Evolutionary conservation across 495 filamentous ascomycete species (phyloP).

Genomic region (Elaphomyces granulatus): DNA sequence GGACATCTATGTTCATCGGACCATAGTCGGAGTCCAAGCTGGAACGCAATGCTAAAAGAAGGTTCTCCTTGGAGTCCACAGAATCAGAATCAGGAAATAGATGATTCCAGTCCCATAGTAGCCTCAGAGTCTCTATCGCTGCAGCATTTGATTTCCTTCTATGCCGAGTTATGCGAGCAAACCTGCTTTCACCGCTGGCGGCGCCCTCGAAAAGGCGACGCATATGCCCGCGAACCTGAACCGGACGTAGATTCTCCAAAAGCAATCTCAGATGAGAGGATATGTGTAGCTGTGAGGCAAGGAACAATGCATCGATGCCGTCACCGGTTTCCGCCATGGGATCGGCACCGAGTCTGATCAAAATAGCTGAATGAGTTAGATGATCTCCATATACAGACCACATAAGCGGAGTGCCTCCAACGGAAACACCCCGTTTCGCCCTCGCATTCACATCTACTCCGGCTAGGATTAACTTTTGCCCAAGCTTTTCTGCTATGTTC

Average conservation of each 20-base stretch:
- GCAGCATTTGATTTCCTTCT: constrained; percentile 10
- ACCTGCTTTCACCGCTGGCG: constrained; percentile 12
- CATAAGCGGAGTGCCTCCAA: constrained; percentile 18
- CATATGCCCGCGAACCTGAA: constrained; percentile 8
- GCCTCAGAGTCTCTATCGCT: no score
- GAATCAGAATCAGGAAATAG: background rate
- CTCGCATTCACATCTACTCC: constrained; percentile 17
- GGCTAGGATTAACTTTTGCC: constrained; percentile 12
- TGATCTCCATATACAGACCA: constrained; percentile 14
- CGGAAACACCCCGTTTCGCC: constrained; percentile 9
- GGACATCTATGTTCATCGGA: constrained; percentile 15
- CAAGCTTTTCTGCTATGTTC: constrained; percentile 7
- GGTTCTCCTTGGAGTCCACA: constrained; percentile 6
- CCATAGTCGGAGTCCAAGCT: constrained; percentile 8
- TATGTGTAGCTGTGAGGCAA: constrained; percentile 13
- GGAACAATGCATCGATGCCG: constrained; percentile 12
- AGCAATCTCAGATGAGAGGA: constrained; percentile 10
- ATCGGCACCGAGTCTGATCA: constrained; percentile 13
- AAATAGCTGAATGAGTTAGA: constrained; percentile 9
- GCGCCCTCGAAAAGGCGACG: constrained; percentile 8
- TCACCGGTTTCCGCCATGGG: constrained; percentile 6
- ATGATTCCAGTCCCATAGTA: background rate
- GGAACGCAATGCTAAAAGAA: no score
- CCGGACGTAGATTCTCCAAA: constrained; percentile 11
- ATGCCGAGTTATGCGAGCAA: constrained; percentile 13